Conservation (phyloP, 2,329 filamentous ascomycete species). For the Phoma sp. region DNA sequence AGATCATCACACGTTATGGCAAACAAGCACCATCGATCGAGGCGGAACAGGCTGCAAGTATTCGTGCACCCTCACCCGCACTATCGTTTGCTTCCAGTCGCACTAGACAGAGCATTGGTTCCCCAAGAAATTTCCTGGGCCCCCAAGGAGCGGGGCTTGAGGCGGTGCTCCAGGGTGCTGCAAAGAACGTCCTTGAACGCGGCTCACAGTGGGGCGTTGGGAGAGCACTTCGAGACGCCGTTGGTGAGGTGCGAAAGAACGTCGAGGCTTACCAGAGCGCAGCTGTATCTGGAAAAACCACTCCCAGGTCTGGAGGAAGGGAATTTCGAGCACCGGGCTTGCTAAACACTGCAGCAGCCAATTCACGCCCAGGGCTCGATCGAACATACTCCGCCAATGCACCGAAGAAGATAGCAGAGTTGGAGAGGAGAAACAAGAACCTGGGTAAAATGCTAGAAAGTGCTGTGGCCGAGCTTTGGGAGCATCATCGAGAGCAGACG, state of each 20-base stretch:
- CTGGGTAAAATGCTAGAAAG: constrained; percentile 73
- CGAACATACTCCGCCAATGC: constrained; percentile 32
- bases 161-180: constrained; percentile 75
- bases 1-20: constrained; percentile 75
- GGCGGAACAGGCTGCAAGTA: constrained; percentile 31
- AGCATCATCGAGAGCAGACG: constrained; percentile 62
- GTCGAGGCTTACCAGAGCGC: constrained; percentile 67
- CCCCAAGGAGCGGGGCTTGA: constrained; percentile 61
- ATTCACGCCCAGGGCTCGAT: constrained; percentile 26
- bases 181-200: constrained; percentile 74
- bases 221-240: constrained; percentile 78
- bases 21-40: constrained; percentile 47
- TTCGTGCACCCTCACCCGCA: constrained; percentile 38
- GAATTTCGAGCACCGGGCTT: constrained; percentile 43
- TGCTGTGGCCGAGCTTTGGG: constrained; percentile 68
- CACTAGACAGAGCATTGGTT: constrained; percentile 36
- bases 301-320: constrained; percentile 43
- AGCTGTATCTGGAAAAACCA: constrained; percentile 35
- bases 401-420: constrained; percentile 41
- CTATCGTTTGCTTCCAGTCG: constrained; percentile 33
- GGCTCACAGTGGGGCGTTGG: constrained; percentile 81
- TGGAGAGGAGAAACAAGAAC: constrained; percentile 71
- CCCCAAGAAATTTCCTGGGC: constrained; percentile 35
- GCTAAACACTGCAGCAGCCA: constrained; percentile 25
- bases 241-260: constrained; percentile 80